Conservation (phyloP, 495 filamentous ascomycete genomes). For the Tuber melanosporum region DNA sequence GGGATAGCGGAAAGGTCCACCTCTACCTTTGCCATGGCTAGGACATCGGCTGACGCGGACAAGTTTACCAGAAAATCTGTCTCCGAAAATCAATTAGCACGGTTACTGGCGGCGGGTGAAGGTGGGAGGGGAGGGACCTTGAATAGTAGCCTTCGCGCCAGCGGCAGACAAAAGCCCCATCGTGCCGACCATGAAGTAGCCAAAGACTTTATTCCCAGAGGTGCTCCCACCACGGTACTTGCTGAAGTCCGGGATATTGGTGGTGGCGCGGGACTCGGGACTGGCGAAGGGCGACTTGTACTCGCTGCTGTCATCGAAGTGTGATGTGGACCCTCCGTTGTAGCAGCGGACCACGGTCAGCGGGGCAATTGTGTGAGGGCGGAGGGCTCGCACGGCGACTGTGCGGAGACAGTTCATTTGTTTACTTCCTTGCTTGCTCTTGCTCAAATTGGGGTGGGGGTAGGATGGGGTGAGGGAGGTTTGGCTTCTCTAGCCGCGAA, state of each 20-base stretch:
- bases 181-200: slow-evolving; percentile 96
- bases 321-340: slow-evolving; percentile 28
- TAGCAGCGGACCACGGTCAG: slow-evolving; percentile 14
- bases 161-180: slow-evolving; percentile 85
- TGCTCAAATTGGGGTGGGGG: neutral
- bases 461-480: neutral
- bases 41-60: slow-evolving; percentile 96
- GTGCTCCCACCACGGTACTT: slow-evolving; percentile 70
- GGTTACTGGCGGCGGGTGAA: neutral
- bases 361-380: slow-evolving; percentile 29
- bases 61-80: slow-evolving; percentile 99
- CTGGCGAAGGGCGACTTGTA: slow-evolving; percentile 42
- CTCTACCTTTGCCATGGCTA: slow-evolving; percentile 99
- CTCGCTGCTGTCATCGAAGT: slow-evolving; percentile 21
- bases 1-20: slow-evolving; percentile 86
- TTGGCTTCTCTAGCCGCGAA: neutral
- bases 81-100: slow-evolving; percentile 5
- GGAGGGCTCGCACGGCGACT: slow-evolving; percentile 20
- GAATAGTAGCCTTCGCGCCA: slow-evolving; percentile 92
- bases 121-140: slow-evolving; percentile 53
- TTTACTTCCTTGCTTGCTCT: neutral
- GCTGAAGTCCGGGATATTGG: slow-evolving; percentile 80
- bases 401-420: slow-evolving; percentile 39
- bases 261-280: slow-evolving; percentile 44
- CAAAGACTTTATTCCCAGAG: slow-evolving; percentile 73